Conservation (phyloP, 2,329 filamentous ascomycete genomes). For the Macrophomina phaseolina region DNA sequence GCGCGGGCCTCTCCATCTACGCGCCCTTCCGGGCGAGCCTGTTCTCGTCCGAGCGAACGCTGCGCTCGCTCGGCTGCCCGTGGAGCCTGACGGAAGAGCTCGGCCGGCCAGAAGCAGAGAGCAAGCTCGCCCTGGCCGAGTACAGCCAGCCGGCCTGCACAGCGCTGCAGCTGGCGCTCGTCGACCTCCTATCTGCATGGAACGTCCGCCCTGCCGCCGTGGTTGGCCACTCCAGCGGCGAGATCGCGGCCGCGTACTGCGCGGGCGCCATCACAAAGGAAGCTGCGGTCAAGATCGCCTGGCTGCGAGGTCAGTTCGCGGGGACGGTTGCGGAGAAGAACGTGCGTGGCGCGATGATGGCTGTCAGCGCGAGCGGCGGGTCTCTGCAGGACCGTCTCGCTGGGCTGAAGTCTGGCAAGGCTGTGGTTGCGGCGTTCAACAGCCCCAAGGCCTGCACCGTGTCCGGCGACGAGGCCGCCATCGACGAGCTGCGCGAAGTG, state of each 20-base stretch:
- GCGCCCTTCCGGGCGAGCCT: not conserved
- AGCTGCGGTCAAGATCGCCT: conserved; percentile 36
- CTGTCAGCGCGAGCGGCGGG: conserved; percentile 11
- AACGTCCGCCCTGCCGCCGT: conserved; percentile 35
- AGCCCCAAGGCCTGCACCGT: conserved; percentile 51
- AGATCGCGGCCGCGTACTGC: conserved; percentile 39
- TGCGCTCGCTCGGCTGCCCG: conserved; percentile 11
- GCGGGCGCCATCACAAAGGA: conserved; percentile 31
- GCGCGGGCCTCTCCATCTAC: conserved; percentile 25
- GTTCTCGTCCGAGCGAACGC: conserved; percentile 25
- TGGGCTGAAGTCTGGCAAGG: not conserved
- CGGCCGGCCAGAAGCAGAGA: conserved; percentile 32
- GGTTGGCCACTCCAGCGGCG: conserved; percentile 38
- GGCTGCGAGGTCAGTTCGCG: conserved; percentile 29
- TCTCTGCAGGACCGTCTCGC: not conserved
- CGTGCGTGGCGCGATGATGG: conserved; percentile 23
- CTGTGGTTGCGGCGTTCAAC: conserved; percentile 44
- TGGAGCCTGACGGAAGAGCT: conserved; percentile 35
- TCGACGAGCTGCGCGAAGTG: conserved; percentile 38
- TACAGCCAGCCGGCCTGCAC: conserved; percentile 35
- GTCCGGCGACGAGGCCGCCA: conserved; percentile 49
- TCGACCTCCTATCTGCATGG: conserved; percentile 37
- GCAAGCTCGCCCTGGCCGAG: conserved; percentile 31
- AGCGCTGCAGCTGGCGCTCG: conserved; percentile 37
- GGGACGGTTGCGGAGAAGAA: not conserved